phyloP scores from a whole-genome alignment of 2,329 filamentous ascomycete genomes.

The Talaromyces sp. region DNA sequence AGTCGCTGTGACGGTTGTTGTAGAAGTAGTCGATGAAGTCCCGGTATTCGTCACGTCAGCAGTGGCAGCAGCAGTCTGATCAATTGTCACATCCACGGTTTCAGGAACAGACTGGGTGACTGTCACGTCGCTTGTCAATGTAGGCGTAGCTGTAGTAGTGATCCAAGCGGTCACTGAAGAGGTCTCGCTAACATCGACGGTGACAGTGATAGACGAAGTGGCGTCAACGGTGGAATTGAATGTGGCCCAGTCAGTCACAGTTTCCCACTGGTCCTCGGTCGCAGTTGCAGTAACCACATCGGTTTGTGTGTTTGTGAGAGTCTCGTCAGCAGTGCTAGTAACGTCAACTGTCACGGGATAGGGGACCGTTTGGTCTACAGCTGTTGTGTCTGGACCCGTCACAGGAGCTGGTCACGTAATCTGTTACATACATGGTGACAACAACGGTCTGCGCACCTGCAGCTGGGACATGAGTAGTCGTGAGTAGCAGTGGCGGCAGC shows the following conservation, averaged over 20 bases:
- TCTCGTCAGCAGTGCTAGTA: background rate
- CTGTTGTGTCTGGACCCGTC: background rate
- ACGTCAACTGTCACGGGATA: background rate
- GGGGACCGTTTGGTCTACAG: background rate
- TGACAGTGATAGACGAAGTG: background rate
- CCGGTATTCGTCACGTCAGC: background rate
- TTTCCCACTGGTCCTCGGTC: slow-evolving; percentile 1
- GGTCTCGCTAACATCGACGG: background rate
- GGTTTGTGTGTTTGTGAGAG: background rate
- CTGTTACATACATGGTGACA: background rate
- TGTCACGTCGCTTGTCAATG: background rate
- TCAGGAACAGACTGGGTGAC: background rate
- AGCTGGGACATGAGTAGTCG: background rate
- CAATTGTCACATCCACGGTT: background rate
- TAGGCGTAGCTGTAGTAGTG: background rate
- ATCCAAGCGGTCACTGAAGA: background rate
- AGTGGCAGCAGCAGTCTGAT: background rate
- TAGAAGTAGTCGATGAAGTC: background rate
- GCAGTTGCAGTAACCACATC: background rate
- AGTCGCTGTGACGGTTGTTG: background rate
- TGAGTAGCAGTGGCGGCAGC: background rate
- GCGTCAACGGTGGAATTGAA: background rate
- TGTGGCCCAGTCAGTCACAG: background rate
- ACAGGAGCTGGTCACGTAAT: background rate
- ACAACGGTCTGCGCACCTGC: background rate